Conservation (phyloP, 2,329 filamentous ascomycete genomes). For the Purpureocillium lavendulum region DNA sequence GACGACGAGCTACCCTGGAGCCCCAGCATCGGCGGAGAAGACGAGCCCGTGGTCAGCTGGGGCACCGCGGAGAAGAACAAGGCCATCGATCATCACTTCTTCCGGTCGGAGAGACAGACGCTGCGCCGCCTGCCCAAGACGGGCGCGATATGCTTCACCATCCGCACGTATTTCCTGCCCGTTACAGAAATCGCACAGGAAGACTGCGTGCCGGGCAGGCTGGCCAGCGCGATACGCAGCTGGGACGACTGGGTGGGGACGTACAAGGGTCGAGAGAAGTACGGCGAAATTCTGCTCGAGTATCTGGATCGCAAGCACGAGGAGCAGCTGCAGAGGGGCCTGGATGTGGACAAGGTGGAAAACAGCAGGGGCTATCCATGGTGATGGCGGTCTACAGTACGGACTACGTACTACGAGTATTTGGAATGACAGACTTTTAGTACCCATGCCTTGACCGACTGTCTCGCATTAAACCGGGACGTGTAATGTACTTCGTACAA, state of each 20-base stretch:
- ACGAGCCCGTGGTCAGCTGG: constrained; percentile 59
- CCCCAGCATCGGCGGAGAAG: constrained; percentile 65
- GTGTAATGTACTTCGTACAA: too few species aligned
- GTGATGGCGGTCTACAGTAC: constrained; percentile 17
- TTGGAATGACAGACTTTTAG: too few species aligned
- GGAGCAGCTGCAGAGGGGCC: constrained; percentile 60
- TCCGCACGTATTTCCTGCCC: constrained; percentile 71
- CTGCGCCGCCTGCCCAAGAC: constrained; percentile 52
- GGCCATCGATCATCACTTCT: constrained; percentile 65
- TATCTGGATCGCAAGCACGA: constrained; percentile 68
- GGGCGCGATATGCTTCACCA: constrained; percentile 62
- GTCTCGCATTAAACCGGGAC: too few species aligned
- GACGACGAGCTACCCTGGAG: constrained; percentile 73
- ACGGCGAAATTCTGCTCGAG: constrained; percentile 63
- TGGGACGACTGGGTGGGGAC: constrained; percentile 70
- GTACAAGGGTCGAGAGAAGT: constrained; percentile 74
- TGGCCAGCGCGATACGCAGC: constrained; percentile 71
- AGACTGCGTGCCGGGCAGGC: constrained; percentile 66
- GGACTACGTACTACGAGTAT: neutral
- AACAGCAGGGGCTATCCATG: constrained; percentile 50
- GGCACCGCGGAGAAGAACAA: constrained; percentile 66
- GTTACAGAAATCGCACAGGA: constrained; percentile 60
- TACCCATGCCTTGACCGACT: too few species aligned
- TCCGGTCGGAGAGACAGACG: constrained; percentile 68
- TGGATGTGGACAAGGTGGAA: constrained; percentile 54